phyloP scores from a whole-genome alignment of 345 rosid species.

The Eucalyptus sp. region DNA sequence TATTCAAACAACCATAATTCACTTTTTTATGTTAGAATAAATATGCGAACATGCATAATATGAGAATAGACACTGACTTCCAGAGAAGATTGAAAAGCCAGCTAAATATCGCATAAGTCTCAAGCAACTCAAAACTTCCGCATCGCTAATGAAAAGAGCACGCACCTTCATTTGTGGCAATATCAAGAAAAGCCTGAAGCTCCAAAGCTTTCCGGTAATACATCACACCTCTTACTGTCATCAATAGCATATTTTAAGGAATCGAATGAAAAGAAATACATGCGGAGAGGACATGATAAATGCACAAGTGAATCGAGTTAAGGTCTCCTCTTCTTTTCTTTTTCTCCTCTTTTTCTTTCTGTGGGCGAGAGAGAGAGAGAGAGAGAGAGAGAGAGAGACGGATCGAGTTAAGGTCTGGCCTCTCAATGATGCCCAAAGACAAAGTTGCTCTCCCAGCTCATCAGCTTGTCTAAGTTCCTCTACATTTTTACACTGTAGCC shows the following conservation, averaged over 20 bases:
- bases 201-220: conserved; percentile 93
- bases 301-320: background rate
- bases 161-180: conserved; percentile 80
- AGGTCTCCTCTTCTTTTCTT: background rate
- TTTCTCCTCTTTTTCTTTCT: background rate
- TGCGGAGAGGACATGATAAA: background rate
- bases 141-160: background rate
- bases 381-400: conserved; percentile 42
- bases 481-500: conserved; percentile 42
- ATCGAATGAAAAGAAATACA: background rate
- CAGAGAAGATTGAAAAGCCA: background rate
- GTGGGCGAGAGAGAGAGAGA: background rate
- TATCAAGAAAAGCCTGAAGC: conserved; percentile 98
- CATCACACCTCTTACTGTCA: conserved; percentile 96
- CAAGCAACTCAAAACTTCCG: background rate
- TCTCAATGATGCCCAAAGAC: conserved; percentile 92
- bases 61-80: background rate
- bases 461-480: conserved; percentile 58
- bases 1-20: background rate
- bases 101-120: background rate
- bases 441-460: conserved; percentile 64
- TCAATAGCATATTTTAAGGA: background rate
- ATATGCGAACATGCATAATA: no score
- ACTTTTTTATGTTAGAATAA: background rate
- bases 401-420: conserved; percentile 96